Conservation (phyloP, 305 asterid genomes). For the Rubia balearica region DNA sequence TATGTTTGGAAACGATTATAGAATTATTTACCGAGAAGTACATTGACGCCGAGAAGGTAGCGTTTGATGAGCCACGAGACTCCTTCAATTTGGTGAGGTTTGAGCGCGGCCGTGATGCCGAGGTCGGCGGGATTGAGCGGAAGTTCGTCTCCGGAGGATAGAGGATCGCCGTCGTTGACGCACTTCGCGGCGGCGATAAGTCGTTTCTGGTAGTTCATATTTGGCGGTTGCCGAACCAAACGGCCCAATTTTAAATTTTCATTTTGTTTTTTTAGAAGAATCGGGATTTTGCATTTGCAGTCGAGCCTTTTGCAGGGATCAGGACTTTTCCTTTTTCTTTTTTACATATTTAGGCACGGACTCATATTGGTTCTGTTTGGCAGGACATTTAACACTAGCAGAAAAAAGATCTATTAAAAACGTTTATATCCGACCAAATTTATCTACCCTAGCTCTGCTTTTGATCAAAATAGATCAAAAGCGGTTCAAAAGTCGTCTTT, state of each 20-base stretch:
- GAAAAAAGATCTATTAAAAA: too few relatives aligned
- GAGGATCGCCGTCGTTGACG: conserved; percentile 47
- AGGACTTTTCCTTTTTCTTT: neutral
- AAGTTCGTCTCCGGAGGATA: conserved; percentile 29
- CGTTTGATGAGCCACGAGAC: conserved; percentile 80
- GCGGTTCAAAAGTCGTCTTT: too few relatives aligned
- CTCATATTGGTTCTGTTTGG: too few relatives aligned
- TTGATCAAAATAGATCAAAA: too few relatives aligned
- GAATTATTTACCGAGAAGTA: conserved; percentile 58
- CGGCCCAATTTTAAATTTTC: conserved; percentile 8
- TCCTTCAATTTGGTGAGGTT: conserved; percentile 84
- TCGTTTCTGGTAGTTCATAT: conserved; percentile 66
- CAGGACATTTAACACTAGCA: too few relatives aligned
- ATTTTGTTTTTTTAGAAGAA: neutral
- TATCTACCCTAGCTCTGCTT: too few relatives aligned
- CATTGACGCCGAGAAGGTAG: conserved; percentile 77
- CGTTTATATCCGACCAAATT: too few relatives aligned
- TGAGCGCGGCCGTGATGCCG: conserved; percentile 58
- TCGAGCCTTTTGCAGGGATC: neutral
- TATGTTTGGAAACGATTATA: neutral
- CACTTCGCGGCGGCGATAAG: conserved; percentile 71
- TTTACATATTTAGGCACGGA: too few relatives aligned
- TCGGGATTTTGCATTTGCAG: neutral
- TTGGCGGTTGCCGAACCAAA: conserved; percentile 10
- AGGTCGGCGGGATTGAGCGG: conserved; percentile 27